Base-by-base conservation (phyloP, 176 grass and related monocot genomes). In the Raddia guianensis region DNA sequence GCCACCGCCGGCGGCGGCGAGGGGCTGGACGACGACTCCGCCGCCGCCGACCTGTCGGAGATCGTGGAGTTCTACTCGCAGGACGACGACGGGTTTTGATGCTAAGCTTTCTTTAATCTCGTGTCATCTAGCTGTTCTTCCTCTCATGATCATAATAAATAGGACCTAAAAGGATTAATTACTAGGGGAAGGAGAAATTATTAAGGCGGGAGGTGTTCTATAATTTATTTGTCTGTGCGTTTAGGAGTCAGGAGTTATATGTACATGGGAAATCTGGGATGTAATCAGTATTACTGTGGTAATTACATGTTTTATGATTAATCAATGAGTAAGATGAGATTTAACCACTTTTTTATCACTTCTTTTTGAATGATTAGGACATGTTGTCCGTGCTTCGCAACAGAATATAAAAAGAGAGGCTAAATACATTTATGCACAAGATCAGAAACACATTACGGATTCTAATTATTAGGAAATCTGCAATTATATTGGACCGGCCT, bases 1-100 rank as follows among this genome's bases (percentile, higher is more conserved):
- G 86, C 82, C 9, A 43, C 68, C 33, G 86, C 82, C 9, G 32
- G 60, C 33, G 56, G 59, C 8, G 44, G 60, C 34, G 75, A 63
- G 6, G 42, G 5, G 10, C 67, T 21, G 35, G 66, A 3, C 0
- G 66, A 19, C 2, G 84, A 51, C 9, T 21, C 87, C 18, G 37
- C 21, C 37, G 59, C 52, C 37, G 79, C 59, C 1, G 83, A 94
- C 14, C 62, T 94, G 64, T 79, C 75, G 27, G 89, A 94, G 78
- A 94, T 94, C 77, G 76, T 94, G n/a, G 92, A 94, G 37, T 94
- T 94, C 89, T 94, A 94, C 66, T 87, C 92, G 34, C 18, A 87
- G 68, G 88, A 88, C 18, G 89, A 86, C 13, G 63, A 32, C 11
- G 19, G 37, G 55, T 47, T 70, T 43, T 76, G 63, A 4, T 32